phyloP scores from a whole-genome alignment of 257 asterid species.

The Henckelia pumila region DNA sequence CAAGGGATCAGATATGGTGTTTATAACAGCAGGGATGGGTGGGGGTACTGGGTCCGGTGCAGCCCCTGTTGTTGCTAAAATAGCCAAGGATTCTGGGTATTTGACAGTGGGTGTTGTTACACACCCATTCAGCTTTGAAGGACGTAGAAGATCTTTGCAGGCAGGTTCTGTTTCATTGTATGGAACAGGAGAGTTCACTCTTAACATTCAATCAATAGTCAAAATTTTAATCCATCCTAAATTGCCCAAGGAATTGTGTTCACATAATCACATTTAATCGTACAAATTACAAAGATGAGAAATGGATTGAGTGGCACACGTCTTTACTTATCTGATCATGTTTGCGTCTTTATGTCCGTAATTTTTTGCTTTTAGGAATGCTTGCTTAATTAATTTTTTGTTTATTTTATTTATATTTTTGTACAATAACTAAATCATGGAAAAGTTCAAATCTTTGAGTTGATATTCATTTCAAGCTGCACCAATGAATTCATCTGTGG shows the following conservation, averaged over 20 bases:
- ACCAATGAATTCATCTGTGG: not conserved
- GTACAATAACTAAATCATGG: not conserved
- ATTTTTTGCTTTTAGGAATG: not conserved
- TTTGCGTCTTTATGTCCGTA: not conserved
- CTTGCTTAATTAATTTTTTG: too few species aligned
- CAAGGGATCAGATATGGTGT: constrained; percentile 98
- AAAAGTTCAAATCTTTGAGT: not conserved
- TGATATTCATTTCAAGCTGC: not conserved
- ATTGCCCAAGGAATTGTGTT: constrained; percentile 3
- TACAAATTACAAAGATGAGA: not conserved
- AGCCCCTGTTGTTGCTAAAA: constrained; percentile 94
- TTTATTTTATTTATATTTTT: too few species aligned
- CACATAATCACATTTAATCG: constrained; percentile 6
- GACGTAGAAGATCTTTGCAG: constrained; percentile 90
- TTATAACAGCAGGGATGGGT: constrained; percentile 99
- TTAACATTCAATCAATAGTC: not conserved
- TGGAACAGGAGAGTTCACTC: not conserved
- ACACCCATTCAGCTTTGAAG: constrained; percentile 96
- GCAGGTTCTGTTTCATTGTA: constrained; percentile 41
- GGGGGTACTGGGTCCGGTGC: constrained; percentile 99
- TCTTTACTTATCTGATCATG: not conserved
- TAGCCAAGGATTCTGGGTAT: constrained; percentile 92
- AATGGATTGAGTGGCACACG: not conserved
- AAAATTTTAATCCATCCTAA: constrained; percentile 13
- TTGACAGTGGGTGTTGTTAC: constrained; percentile 97